phyloP scores from a whole-genome alignment of 2,329 filamentous ascomycete genomes.

The Ascochyta fabae region DNA sequence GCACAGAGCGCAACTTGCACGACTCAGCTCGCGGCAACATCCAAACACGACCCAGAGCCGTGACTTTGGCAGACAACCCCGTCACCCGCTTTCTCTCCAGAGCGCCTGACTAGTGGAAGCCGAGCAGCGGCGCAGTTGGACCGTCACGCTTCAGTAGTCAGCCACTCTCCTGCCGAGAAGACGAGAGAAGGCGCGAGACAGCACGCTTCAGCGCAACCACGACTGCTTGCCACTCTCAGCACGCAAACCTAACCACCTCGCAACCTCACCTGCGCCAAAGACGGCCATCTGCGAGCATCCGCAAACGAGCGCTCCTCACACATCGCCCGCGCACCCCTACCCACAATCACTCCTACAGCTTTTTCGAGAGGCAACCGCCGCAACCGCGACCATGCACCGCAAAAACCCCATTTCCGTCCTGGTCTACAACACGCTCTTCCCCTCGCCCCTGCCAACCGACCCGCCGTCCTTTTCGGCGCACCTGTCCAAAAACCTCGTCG shows the following conservation, averaged over 20 bases:
- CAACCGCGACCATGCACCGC: slow-evolving; percentile 67
- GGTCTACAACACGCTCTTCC: slow-evolving; percentile 77
- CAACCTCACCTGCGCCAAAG: background rate
- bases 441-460: slow-evolving; percentile 69
- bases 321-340: background rate
- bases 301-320: background rate
- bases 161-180: slow-evolving; percentile 19
- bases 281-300: slow-evolving; percentile 8
- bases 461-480: slow-evolving; percentile 74
- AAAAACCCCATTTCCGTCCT: slow-evolving; percentile 71
- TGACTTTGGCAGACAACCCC: slow-evolving; percentile 14
- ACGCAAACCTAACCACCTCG: background rate
- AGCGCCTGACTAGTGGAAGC: slow-evolving; percentile 24
- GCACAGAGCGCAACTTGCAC: slow-evolving; percentile 2
- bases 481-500: slow-evolving; percentile 73
- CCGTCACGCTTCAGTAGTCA: slow-evolving; percentile 31
- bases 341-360: background rate
- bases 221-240: slow-evolving; percentile 5
- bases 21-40: background rate
- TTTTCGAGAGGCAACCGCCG: slow-evolving; percentile 4
- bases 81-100: slow-evolving; percentile 21
- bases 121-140: slow-evolving; percentile 23
- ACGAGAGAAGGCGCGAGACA: slow-evolving; percentile 19
- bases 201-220: slow-evolving; percentile 20
- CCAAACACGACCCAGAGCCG: background rate